phyloP scores from a whole-genome alignment of 192 early-diverging fungal genomes.

The Chytriomyces confervae region DNA sequence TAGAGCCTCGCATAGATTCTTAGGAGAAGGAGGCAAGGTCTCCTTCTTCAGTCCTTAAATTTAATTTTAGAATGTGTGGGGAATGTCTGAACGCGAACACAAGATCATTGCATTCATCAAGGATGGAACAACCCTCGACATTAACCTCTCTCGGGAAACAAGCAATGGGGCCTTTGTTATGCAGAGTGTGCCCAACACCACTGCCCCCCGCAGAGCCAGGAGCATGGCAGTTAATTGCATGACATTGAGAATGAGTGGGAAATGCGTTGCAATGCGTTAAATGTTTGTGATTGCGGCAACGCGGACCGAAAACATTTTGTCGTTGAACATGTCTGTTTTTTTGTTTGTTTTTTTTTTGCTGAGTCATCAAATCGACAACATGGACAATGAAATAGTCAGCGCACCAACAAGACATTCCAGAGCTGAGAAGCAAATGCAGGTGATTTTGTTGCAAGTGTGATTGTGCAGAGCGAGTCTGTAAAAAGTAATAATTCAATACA shows the following conservation, averaged over 20 bases:
- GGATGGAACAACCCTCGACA: slow-evolving; percentile 77
- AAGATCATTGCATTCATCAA: slow-evolving; percentile 92
- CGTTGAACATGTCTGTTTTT: slow-evolving; percentile 92
- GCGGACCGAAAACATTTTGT: slow-evolving; percentile 87
- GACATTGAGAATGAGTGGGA: slow-evolving; percentile 21
- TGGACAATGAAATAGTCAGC: background rate
- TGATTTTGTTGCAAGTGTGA: slow-evolving; percentile 63
- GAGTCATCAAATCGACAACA: background rate
- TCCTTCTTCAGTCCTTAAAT: no score
- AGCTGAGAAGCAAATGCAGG: slow-evolving; percentile 72
- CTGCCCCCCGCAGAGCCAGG: no score
- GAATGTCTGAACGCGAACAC: no score
- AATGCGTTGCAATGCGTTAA: slow-evolving; percentile 64
- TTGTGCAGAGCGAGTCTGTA: slow-evolving; percentile 79
- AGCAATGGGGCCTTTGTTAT: slow-evolving; percentile 92
- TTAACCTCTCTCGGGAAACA: slow-evolving; percentile 88
- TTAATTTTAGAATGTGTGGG: no score
- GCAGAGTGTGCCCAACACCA: slow-evolving; percentile 52
- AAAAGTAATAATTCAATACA: background rate
- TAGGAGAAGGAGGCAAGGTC: no score
- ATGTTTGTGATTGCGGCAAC: slow-evolving; percentile 80
- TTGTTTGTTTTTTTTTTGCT: background rate
- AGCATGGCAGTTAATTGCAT: no score
- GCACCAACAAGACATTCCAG: slow-evolving; percentile 82
- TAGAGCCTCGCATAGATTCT: no score